phyloP scores from a whole-genome alignment of 2,329 filamentous ascomycete species.

The Colletotrichum sp. region DNA sequence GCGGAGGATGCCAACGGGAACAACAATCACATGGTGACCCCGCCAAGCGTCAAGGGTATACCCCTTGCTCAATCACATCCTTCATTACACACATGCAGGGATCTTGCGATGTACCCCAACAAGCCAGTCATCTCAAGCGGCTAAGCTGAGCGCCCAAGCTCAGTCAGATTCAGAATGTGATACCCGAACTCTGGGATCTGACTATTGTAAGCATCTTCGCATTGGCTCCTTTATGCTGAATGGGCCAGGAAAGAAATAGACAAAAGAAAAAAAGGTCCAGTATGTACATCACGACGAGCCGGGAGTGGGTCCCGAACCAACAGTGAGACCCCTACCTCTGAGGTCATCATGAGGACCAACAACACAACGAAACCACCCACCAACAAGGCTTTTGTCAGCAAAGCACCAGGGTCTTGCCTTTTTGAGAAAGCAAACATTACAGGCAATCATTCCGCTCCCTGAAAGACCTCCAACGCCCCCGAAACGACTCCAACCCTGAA shows the following conservation, averaged over 20 bases:
- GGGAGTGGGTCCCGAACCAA: neutral
- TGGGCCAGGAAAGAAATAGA: too few species aligned
- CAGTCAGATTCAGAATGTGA: neutral
- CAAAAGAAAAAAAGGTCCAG: too few species aligned
- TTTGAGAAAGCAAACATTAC: neutral
- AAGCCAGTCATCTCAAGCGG: neutral
- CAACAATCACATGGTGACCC: neutral
- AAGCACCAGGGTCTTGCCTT: neutral
- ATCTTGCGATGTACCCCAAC: neutral
- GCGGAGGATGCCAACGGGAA: neutral
- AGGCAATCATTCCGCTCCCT: neutral
- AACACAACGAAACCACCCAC: neutral
- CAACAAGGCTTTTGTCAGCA: neutral
- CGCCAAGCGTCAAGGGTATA: neutral
- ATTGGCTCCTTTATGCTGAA: fast-evolving
- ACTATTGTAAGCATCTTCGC: too few species aligned
- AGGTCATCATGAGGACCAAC: neutral
- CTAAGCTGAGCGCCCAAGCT: neutral
- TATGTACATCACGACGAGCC: too few species aligned
- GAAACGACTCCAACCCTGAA: fast-evolving
- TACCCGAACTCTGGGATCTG: too few species aligned
- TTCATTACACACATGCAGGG: neutral
- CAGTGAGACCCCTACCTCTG: neutral
- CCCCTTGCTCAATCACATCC: neutral
- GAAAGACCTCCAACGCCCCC: neutral